Percentiles rank a stretch among this genome's conserved stretches.
phyloP scores from a whole-genome alignment of 768 basidiomycete genomes.

The Vararia minispora region DNA sequence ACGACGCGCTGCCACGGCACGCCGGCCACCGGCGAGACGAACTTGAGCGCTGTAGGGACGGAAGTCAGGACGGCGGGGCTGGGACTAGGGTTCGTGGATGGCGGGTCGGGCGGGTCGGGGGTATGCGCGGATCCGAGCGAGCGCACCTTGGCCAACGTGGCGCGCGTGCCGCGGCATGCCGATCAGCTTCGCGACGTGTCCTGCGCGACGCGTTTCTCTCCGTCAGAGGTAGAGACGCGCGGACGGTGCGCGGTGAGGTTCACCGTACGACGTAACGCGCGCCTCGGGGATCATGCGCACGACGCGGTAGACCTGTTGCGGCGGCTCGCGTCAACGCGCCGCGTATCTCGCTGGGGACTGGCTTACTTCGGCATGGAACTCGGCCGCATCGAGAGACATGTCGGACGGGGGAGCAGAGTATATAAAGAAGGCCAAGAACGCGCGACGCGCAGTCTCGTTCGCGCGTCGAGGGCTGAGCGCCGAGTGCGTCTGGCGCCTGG shows the following conservation, averaged over 20 bases:
- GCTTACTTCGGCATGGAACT: constrained; percentile 50
- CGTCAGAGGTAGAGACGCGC: background rate
- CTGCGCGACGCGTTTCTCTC: constrained; percentile 24
- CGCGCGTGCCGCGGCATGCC: constrained; percentile 73
- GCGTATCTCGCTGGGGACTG: background rate
- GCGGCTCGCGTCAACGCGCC: background rate
- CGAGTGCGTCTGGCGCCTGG: no score
- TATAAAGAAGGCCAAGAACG: no score
- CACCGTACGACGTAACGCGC: constrained; percentile 71
- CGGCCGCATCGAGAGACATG: constrained; percentile 37
- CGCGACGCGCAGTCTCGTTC: no score
- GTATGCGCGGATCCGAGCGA: background rate
- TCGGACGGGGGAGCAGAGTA: background rate
- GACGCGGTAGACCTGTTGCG: constrained; percentile 54
- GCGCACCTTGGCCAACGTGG: constrained; percentile 72
- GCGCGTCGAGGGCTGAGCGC: no score
- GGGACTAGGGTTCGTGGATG: no score
- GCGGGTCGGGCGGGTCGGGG: background rate
- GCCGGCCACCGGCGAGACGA: constrained; percentile 42
- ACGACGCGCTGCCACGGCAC: constrained; percentile 81
- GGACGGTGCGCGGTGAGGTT: constrained; percentile 4
- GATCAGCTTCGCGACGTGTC: constrained; percentile 69
- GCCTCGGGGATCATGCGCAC: constrained; percentile 59
- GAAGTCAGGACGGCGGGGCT: background rate
- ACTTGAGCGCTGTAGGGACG: constrained; percentile 57